phyloP scores from a whole-genome alignment of 768 basidiomycete genomes.

The Hypsizygus marmoreus region DNA sequence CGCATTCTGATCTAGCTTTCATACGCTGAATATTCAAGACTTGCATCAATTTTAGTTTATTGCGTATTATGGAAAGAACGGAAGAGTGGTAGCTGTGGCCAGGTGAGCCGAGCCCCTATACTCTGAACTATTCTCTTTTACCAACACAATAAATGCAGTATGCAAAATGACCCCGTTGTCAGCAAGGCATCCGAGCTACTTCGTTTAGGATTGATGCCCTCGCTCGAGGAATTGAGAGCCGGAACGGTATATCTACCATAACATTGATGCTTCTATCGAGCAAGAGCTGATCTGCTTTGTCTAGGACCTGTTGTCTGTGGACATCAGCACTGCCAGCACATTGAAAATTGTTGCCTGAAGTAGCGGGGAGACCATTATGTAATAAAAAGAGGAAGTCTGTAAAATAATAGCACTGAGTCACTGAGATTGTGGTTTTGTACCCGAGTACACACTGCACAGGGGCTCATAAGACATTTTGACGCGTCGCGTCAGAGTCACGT shows the following conservation, averaged over 20 bases:
- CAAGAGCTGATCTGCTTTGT: background rate
- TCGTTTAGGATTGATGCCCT: constrained; percentile 79
- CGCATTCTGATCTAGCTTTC: background rate
- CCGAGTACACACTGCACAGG: too few relatives aligned
- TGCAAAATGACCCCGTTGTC: constrained; percentile 83
- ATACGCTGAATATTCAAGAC: constrained; percentile 1
- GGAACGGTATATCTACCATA: constrained; percentile 58
- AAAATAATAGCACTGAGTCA: too few relatives aligned
- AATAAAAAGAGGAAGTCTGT: too few relatives aligned
- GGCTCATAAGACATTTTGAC: background rate
- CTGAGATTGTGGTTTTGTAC: background rate
- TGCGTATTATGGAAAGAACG: constrained; percentile 73
- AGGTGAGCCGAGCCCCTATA: constrained; percentile 41
- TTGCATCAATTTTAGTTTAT: constrained; percentile 70
- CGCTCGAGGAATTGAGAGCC: constrained; percentile 65
- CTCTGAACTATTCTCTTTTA: background rate
- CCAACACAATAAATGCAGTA: constrained; percentile 39
- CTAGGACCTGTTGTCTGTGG: constrained; percentile 43
- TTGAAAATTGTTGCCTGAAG: constrained; percentile 4
- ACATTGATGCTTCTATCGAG: background rate
- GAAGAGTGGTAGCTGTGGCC: constrained; percentile 67
- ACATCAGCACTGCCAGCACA: constrained; percentile 34
- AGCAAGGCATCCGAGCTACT: constrained; percentile 78
- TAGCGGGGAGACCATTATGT: too few relatives aligned
- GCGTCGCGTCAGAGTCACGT: constrained; percentile 11